phyloP scores from a whole-genome alignment of 768 basidiomycete genomes.

The Leccinellum albellum region DNA sequence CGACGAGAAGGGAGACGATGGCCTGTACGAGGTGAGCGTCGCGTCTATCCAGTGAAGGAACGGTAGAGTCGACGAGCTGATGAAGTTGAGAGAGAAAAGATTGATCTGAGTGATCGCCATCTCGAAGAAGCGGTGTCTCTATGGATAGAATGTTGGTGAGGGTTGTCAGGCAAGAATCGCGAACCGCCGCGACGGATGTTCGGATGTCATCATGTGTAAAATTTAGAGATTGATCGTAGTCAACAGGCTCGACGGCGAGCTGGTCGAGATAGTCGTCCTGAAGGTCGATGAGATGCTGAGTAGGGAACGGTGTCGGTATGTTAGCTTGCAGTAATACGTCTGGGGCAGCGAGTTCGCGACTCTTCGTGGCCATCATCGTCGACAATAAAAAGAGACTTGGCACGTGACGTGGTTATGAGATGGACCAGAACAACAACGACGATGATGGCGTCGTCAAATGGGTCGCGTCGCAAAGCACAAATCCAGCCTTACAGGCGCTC shows the following conservation, averaged over 20 bases:
- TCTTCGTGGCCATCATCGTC: neutral
- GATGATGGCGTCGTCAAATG: constrained; percentile 20
- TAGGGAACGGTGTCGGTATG: constrained; percentile 25
- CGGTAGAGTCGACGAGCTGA: constrained; percentile 47
- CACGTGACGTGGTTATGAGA: neutral
- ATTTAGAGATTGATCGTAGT: constrained; percentile 9
- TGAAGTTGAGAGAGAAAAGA: constrained; percentile 56
- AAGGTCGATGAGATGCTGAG: constrained; percentile 7
- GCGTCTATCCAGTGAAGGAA: constrained; percentile 38
- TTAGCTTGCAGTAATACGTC: constrained; percentile 5
- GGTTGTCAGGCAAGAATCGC: constrained; percentile 71
- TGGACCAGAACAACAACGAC: constrained; percentile 12
- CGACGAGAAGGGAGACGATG: constrained; percentile 64
- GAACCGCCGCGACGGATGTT: constrained; percentile 70
- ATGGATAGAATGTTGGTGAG: constrained; percentile 63
- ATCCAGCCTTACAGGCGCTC: constrained; percentile 22
- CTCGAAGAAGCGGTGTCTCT: neutral
- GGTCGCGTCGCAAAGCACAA: constrained; percentile 25
- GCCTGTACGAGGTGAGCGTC: constrained; percentile 66
- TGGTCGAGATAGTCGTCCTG: constrained; percentile 17
- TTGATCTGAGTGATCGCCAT: constrained; percentile 24
- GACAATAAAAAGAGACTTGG: neutral
- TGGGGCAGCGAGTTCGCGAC: neutral
- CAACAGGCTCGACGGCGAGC: constrained; percentile 21
- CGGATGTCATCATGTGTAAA: constrained; percentile 43